Conservation (phyloP, 2,329 filamentous ascomycete species). For the Biscogniauxia mediterranea region DNA sequence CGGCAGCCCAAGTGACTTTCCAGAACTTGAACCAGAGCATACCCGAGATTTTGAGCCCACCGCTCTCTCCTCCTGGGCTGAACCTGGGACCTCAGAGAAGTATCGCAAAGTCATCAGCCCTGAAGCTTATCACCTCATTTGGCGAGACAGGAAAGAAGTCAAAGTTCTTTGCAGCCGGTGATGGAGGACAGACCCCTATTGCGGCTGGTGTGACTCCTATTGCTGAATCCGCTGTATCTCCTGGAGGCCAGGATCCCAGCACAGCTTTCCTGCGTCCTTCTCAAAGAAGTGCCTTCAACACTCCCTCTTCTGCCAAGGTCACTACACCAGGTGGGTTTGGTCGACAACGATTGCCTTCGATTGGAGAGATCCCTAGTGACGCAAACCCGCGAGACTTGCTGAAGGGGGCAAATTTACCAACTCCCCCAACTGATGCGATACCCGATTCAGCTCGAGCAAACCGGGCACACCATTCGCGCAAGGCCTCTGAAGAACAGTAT, state of each 20-base stretch:
- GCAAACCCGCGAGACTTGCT: constrained; percentile 31
- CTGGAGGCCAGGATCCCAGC: constrained; percentile 62
- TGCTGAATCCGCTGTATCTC: constrained; percentile 73
- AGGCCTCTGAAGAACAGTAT: constrained; percentile 43
- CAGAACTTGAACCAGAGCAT: constrained; percentile 54
- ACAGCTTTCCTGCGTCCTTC: constrained; percentile 68
- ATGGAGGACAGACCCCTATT: constrained; percentile 69
- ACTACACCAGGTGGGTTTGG: constrained; percentile 59
- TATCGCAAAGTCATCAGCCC: constrained; percentile 75
- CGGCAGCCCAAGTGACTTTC: constrained; percentile 62
- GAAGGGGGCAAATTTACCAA: constrained; percentile 26
- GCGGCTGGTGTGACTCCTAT: constrained; percentile 86
- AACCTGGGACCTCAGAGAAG: constrained; percentile 58
- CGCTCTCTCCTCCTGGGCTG: constrained; percentile 69
- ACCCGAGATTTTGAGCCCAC: constrained; percentile 64
- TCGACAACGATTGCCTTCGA: constrained; percentile 70
- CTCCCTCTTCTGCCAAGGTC: constrained; percentile 65
- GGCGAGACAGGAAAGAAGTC: constrained; percentile 61
- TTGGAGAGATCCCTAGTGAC: constrained; percentile 62
- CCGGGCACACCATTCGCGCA: constrained; percentile 34
- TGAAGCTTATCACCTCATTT: constrained; percentile 92
- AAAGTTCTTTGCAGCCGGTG: constrained; percentile 58
- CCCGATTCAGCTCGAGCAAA: constrained; percentile 27
- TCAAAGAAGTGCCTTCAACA: constrained; percentile 66
- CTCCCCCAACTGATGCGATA: constrained; percentile 25